Base-by-base conservation (phyloP, 306 rosid species). In the Vachellia collinsii region DNA sequence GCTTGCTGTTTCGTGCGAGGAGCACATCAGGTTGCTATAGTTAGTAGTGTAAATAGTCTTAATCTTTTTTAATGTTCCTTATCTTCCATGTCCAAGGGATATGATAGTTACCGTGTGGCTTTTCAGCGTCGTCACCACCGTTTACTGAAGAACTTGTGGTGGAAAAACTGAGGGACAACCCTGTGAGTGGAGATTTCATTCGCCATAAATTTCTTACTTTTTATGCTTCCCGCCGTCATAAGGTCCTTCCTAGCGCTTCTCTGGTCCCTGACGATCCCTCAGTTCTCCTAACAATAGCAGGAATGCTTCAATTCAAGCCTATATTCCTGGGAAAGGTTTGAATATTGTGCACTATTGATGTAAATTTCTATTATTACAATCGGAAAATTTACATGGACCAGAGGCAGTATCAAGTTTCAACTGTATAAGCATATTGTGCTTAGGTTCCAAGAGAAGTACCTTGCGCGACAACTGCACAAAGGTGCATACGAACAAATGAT, bases 221-320 rank as follows among this genome's bases (percentile, higher is more conserved):
- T 80, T 95, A 89, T 85, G 97, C 97, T 82, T 86, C 92, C 72
- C 91, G 98, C 19, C 93, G 89, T 75, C 98, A 93, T 88, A 88
- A 88, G 79, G 79, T 93, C 73, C 97, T 95, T 86, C 97, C 97
- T 37, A 91, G 99, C 83, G 75, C 98, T 53, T 95, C 99, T 86
- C 88, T 95, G 53, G 94, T 95, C 63, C 97, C 99, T 11, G 97
- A 95, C 82, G 97, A 91, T 71, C 97, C 99, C 63, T 91, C 99
- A 0, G 99, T 93, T 83, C 89, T 91, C 22, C 87, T 95, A 75
- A 95, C 98, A n/a, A 93, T 95, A 69, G 99, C 98, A 41, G 97
- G 99, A 46, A 95, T 95, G 99, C 97, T 95, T 87, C 97, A 95
- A 80, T 95, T 93, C 84, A 95, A 95, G 79, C 97, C 95, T 59